Conservation (phyloP, 2,329 filamentous ascomycete species). For the Passalora sequoiae region DNA sequence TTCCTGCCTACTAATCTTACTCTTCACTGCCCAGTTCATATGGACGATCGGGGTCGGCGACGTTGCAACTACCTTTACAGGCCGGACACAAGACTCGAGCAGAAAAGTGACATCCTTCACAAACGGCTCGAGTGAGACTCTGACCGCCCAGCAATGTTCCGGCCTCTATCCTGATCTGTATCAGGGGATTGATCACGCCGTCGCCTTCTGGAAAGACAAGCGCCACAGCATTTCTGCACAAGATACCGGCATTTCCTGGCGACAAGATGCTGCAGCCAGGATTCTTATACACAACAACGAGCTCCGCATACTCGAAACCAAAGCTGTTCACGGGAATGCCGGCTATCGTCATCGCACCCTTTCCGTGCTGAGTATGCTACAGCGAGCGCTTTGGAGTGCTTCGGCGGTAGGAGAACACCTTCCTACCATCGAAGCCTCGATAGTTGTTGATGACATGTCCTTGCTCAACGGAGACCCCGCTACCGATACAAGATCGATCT, state of each 20-base stretch:
- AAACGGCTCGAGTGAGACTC: too few species aligned
- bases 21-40: too few species aligned
- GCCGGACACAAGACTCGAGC: too few species aligned
- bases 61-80: too few species aligned
- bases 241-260: slow-evolving; percentile 22
- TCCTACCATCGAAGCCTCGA: slow-evolving; percentile 19
- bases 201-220: slow-evolving; percentile 11
- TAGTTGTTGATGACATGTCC: slow-evolving; percentile 18
- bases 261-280: slow-evolving; percentile 12
- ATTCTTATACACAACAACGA: slow-evolving; percentile 20
- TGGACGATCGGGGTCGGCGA: too few species aligned
- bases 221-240: slow-evolving; percentile 11
- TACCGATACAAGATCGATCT: slow-evolving; percentile 20
- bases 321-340: slow-evolving; percentile 9
- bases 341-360: slow-evolving; percentile 11
- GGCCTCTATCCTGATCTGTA: slow-evolving; percentile 48
- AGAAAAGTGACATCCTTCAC: too few species aligned
- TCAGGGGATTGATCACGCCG: slow-evolving; percentile 38
- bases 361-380: slow-evolving; percentile 16
- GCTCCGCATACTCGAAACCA: slow-evolving; percentile 19
- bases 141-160: slow-evolving; percentile 37
- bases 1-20: too few species aligned
- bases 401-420: slow-evolving; percentile 15
- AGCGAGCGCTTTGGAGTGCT: slow-evolving; percentile 16
- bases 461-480: too few species aligned